These are phyloP conservation scores for Platanthera zijinensis DNA, from an alignment of 106 monocot species.

Conservation along the genomic window DNA sequence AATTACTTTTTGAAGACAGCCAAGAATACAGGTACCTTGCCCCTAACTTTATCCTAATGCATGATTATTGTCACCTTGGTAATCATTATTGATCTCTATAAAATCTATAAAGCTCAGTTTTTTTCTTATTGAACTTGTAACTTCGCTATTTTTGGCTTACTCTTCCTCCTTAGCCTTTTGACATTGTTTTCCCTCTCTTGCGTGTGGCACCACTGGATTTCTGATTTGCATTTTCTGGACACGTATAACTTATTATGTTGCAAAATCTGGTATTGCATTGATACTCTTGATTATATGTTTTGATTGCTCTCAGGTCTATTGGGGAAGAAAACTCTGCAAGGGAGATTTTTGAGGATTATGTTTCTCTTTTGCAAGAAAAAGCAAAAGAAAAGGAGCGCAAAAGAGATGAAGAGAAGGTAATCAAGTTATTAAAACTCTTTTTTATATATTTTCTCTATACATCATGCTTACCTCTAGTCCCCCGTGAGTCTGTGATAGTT, in stretches of 20 bases:
- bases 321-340: slow-evolving; percentile 59
- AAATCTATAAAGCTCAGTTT: background rate
- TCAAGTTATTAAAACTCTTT: background rate
- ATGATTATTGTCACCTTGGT: background rate
- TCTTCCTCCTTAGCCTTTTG: background rate
- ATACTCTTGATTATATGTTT: background rate
- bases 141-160: background rate
- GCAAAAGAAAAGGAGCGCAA: slow-evolving; percentile 82
- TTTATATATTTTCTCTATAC: background rate
- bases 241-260: background rate
- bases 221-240: background rate
- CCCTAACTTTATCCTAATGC: background rate
- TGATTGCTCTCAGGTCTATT: slow-evolving; percentile 38
- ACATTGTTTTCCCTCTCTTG: background rate
- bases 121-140: background rate
- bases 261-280: background rate
- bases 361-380: slow-evolving; percentile 80
- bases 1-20: slow-evolving; percentile 74
- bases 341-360: slow-evolving; percentile 86
- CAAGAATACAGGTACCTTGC: slow-evolving; percentile 67
- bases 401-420: slow-evolving; percentile 96
- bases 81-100: background rate
- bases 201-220: background rate
- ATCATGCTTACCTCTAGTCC: background rate
- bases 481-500: background rate